phyloP scores from a whole-genome alignment of 495 filamentous ascomycete genomes.

The Amphirosellinia nigrospora region DNA sequence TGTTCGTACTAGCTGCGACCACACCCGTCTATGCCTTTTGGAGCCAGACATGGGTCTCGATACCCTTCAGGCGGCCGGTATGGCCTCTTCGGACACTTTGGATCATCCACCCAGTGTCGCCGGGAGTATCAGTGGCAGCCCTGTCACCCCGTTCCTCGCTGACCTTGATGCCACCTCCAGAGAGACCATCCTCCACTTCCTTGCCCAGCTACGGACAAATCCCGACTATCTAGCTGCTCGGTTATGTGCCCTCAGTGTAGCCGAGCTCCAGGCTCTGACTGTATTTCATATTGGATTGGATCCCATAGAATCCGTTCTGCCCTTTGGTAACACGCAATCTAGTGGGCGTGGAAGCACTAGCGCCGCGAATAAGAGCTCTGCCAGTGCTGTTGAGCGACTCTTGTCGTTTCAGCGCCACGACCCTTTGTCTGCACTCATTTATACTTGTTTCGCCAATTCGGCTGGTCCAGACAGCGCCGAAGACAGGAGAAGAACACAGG shows the following conservation, averaged over 20 bases:
- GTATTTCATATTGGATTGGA: constrained; percentile 78
- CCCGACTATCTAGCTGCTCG: constrained; percentile 85
- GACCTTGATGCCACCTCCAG: constrained; percentile 78
- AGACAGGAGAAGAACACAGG: constrained; percentile 72
- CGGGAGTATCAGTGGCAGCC: constrained; percentile 49
- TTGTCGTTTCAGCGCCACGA: constrained; percentile 87
- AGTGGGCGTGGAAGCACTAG: constrained; percentile 57
- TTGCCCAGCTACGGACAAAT: constrained; percentile 82
- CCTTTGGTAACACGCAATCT: constrained; percentile 66
- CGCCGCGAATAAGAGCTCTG: constrained; percentile 49
- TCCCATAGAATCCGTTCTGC: constrained; percentile 79
- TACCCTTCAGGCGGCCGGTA: constrained; percentile 49
- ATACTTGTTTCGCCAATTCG: constrained; percentile 87
- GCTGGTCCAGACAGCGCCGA: constrained; percentile 79
- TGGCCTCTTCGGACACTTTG: constrained; percentile 53
- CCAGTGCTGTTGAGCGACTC: constrained; percentile 70
- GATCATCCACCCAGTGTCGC: constrained; percentile 46
- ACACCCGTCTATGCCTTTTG: constrained; percentile 69
- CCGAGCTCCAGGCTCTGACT: constrained; percentile 76
- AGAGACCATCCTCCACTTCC: constrained; percentile 76
- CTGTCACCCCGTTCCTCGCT: constrained; percentile 74
- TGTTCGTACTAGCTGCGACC: constrained; percentile 83
- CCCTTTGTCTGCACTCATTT: constrained; percentile 81
- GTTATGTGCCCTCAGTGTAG: constrained; percentile 70
- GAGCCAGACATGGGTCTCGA: constrained; percentile 72